phyloP scores from a whole-genome alignment of 2,329 filamentous ascomycete genomes.

The Pseudogymnoascus sp. region DNA sequence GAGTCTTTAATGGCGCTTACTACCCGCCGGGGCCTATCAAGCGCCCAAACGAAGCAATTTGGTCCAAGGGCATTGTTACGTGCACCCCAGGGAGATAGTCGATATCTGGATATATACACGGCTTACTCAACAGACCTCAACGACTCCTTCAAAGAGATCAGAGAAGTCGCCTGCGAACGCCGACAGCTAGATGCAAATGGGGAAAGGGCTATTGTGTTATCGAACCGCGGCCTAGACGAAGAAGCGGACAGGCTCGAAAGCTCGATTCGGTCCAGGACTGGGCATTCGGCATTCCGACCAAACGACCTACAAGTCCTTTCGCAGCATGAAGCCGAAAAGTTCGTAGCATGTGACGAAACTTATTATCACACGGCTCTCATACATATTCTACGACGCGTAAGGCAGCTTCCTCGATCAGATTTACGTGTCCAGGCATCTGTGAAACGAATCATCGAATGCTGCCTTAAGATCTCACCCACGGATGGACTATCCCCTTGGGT shows the following conservation, averaged over 20 bases:
- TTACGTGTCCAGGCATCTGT: slow-evolving; percentile 14
- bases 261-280: slow-evolving; percentile 31
- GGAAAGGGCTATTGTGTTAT: slow-evolving; percentile 13
- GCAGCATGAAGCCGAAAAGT: slow-evolving; percentile 26
- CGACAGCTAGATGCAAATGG: slow-evolving; percentile 18
- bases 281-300: slow-evolving; percentile 29
- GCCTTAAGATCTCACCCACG: slow-evolving; percentile 32
- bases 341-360: slow-evolving; percentile 35
- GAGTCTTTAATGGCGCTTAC: slow-evolving; percentile 36
- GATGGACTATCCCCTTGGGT: slow-evolving; percentile 35
- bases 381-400: slow-evolving; percentile 34
- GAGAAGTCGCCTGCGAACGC: slow-evolving; percentile 30
- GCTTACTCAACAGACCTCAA: slow-evolving; percentile 35
- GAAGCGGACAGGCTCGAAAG: slow-evolving; percentile 30
- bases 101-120: slow-evolving; percentile 37
- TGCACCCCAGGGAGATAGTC: slow-evolving; percentile 16
- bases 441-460: slow-evolving; percentile 33
- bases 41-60: slow-evolving; percentile 13
- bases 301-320: slow-evolving; percentile 15
- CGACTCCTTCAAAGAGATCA: slow-evolving; percentile 33
- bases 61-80: background rate
- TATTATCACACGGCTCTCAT: slow-evolving; percentile 38
- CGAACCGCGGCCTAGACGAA: slow-evolving; percentile 21
- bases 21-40: slow-evolving; percentile 28
- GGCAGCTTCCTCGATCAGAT: slow-evolving; percentile 22